Base-by-base conservation (phyloP, 176 grass and related monocot species). In the Pontederia paniculata region DNA sequence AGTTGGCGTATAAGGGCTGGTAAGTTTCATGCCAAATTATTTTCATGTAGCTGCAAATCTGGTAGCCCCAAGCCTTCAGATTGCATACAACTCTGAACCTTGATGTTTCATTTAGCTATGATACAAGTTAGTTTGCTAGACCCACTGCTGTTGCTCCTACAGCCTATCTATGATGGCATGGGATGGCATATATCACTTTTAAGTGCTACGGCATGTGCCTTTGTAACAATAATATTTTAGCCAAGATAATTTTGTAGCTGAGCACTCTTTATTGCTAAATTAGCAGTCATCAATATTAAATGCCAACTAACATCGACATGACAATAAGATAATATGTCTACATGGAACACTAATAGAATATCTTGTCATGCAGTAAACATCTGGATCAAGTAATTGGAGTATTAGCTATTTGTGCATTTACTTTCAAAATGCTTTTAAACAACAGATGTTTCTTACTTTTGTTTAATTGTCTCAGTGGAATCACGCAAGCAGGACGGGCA, bases 1-100 rank as follows among this genome's bases (percentile, higher is more conserved):
- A 98, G 93, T 70, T 98, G 93, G 93, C 75, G 77, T 44, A 98
- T 98, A 62, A 82, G 80, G 68, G 77, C 80, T 73, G 93, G 93
- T 98, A 97, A 56, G 1, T 70, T 41, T 45, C 45, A 11, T 69
- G 23, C 43, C 51, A 51, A 37, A 14, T 59, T 17, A 17, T 47
- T 23, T 19, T n/a, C 12, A 20, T 23, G 52, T 16, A 63, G 44
- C 23, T 53, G 9, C 49, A 61, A 16, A 46, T 63, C 21, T 23
- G 17, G 56, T 44, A 44, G 45, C 47, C n/a, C 5, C 9, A 65
- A 23, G 5, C 19, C 55, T 77, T 68, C 7, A 69, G 28, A 2
- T 37, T 37, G 28, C 28, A 37, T 2, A 37, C 3, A 5, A 37
- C 28, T 37, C 28, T 37, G 28, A 37, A 6, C 28, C 28, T 5